Evolutionary conservation across 163 green algal species (phyloP).

Genomic region (Scenedesmus sp.): DNA sequence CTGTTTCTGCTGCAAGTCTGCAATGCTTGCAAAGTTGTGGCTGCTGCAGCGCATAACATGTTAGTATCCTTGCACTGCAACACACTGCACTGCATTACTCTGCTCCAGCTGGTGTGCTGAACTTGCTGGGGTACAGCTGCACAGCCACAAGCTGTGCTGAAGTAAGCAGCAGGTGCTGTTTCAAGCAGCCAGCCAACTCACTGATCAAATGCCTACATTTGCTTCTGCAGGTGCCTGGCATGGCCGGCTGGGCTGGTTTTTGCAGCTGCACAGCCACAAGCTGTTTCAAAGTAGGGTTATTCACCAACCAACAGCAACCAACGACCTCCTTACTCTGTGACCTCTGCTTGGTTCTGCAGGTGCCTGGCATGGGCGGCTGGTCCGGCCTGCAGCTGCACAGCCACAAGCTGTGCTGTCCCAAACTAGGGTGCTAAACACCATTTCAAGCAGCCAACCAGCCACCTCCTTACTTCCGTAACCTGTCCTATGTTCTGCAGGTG

Average conservation of each 20-base stretch:
- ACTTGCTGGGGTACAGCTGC: not conserved
- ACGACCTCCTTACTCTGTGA: not conserved
- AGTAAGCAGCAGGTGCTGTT: too few species aligned
- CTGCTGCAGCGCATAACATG: not conserved
- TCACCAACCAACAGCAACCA: too few species aligned
- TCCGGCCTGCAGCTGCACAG: not conserved
- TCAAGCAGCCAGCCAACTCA: not conserved
- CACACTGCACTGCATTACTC: not conserved
- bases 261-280: conserved; percentile 59
- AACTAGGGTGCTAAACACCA: not conserved
- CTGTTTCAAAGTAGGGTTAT: conserved; percentile 16
- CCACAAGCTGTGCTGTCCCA: not conserved
- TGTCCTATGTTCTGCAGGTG: not conserved
- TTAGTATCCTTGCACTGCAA: not conserved
- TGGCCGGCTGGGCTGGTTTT: conserved; percentile 12
- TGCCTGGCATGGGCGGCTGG: not conserved
- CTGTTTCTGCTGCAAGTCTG: not conserved
- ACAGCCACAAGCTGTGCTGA: not conserved
- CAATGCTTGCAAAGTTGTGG: not conserved
- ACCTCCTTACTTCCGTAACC: too few species aligned
- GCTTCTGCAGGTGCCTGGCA: conserved; percentile 23
- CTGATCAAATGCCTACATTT: not conserved
- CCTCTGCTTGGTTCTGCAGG: not conserved
- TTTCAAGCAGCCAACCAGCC: not conserved
- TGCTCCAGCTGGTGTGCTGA: not conserved